Evolutionary conservation across 306 rosid species (phyloP), one percentile per base, ranked within the genome.

Genomic region (Glycine latifolia): DNA sequence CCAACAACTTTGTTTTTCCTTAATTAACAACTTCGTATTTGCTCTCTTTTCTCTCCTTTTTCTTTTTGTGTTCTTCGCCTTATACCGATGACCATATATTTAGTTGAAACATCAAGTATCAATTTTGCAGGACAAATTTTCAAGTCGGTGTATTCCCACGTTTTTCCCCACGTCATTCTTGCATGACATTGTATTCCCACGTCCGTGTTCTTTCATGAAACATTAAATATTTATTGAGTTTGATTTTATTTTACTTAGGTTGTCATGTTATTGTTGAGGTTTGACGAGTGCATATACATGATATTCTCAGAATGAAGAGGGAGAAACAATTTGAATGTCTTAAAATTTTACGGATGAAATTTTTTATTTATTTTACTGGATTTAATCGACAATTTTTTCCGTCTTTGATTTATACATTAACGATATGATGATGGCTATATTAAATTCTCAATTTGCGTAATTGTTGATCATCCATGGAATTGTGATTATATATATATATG

Each of bases 51-150:
- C 12, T 83, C 54, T 78, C 69, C 8, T 37, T 68, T 26, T 10
- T 65, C 17, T 37, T 16, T 16, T 52, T 5, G 2, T 1, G 26
- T 37, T 39, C 12, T 7, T 11, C 17, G 3, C 35, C 31, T 26
- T 26, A 26, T 26, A 66, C 60, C 44, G 2, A 55, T 53, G 58
- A 10, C 14, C 71, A 39, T 10, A 47, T 67, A 31, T 7, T 41
- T 44, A 26, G 31, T 26, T 26, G 31, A 26, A 26, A 26, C 31
- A 26, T 6, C 43, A 20, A 26, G 31, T 43, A 4, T 41, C 41
- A 48, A 47, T 58, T 54, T 81, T 44, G 74, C 67, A 47, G 81
- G 79, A 73, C 81, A 73, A 61, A 1, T 83, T 82, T 75, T 84
- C 55, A 33, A 26, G 31, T 26, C 31, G 31, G 31, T 26, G 1